A percentile compares a stretch with the other conserved stretches of the same genome.
Conservation (phyloP, 1,284 basidiomycete genomes). For the Rhodotorula sp. region DNA sequence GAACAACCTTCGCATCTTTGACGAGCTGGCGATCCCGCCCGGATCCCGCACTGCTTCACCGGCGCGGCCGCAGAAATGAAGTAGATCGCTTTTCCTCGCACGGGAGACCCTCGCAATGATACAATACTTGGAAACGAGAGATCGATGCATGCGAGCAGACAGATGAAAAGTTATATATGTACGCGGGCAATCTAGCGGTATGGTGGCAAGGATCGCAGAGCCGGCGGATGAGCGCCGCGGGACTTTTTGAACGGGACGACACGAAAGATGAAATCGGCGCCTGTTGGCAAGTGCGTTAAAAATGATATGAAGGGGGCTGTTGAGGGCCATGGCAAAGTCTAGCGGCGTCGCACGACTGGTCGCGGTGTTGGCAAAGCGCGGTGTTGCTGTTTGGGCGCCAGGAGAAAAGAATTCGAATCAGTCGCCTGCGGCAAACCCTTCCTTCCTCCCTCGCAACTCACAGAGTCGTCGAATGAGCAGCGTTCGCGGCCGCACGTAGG, state of each 20-base stretch:
- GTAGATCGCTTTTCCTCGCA: no score
- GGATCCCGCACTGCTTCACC: background rate
- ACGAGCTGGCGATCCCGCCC: constrained; percentile 27
- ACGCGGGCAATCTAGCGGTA: background rate
- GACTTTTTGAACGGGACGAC: background rate
- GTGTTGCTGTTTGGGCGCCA: constrained; percentile 13
- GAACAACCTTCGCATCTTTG: constrained; percentile 6
- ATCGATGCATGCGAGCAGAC: background rate
- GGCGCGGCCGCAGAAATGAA: background rate
- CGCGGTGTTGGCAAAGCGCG: constrained; percentile 17
- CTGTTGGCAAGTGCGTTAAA: no score
- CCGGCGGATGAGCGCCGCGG: background rate
- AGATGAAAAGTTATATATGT: background rate
- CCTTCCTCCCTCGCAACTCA: background rate
- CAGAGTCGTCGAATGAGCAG: constrained; percentile 24
- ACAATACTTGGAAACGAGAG: no score
- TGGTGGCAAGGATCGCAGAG: background rate
- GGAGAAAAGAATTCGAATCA: background rate
- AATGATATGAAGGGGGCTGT: background rate
- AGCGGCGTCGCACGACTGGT: constrained; percentile 16
- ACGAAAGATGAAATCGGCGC: background rate
- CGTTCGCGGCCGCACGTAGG: constrained; percentile 27
- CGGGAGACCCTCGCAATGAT: no score
- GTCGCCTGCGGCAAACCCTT: background rate
- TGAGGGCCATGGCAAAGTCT: background rate